Conservation (phyloP, 306 rosid genomes). For the Dryas octopetala region DNA sequence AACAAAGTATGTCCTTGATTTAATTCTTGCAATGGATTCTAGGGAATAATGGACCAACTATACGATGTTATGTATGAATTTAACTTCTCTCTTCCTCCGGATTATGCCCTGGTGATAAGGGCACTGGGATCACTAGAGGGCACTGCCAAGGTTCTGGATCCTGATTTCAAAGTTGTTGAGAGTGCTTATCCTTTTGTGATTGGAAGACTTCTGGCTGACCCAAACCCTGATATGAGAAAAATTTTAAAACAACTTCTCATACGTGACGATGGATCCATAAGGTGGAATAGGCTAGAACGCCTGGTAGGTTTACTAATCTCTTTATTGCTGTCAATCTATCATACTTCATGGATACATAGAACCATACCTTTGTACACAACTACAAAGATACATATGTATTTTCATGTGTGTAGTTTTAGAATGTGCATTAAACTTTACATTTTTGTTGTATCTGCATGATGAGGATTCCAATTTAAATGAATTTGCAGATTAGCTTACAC, state of each 20-base stretch:
- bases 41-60: slow-evolving; percentile 91
- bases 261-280: slow-evolving; percentile 76
- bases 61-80: slow-evolving; percentile 85
- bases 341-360: not conserved
- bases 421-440: not conserved
- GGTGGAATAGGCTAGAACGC: slow-evolving; percentile 97
- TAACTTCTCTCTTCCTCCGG: slow-evolving; percentile 91
- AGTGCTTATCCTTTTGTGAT: slow-evolving; percentile 93
- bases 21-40: slow-evolving; percentile 45
- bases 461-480: not conserved
- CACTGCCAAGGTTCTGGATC: slow-evolving; percentile 93
- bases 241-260: slow-evolving; percentile 90
- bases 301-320: slow-evolving; percentile 50
- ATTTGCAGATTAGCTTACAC: not conserved
- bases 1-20: not conserved
- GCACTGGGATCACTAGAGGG: slow-evolving; percentile 95
- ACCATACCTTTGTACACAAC: not conserved
- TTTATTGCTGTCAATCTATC: slow-evolving; percentile 7
- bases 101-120: slow-evolving; percentile 93
- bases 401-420: not conserved
- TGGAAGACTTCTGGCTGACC: slow-evolving; percentile 91
- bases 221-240: slow-evolving; percentile 95
- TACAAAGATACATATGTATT: not conserved
- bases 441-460: not conserved
- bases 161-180: slow-evolving; percentile 84